Conservation (phyloP, 2,329 filamentous ascomycete genomes). For the Pochonia chlamydosporia region DNA sequence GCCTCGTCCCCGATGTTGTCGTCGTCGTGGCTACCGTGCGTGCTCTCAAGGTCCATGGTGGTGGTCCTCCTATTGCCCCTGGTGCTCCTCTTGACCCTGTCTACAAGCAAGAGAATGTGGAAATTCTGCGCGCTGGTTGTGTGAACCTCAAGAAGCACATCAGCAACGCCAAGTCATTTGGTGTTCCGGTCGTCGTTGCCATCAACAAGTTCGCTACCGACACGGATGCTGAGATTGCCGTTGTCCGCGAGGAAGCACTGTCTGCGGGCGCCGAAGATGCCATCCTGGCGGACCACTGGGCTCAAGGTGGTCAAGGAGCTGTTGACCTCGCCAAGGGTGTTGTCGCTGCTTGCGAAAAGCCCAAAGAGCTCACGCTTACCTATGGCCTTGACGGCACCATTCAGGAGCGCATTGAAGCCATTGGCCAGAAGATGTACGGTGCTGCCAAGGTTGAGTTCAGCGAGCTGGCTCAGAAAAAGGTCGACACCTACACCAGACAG, state of each 20-base stretch:
- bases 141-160: constrained; percentile 96
- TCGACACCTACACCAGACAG: constrained; percentile 88
- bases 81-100: constrained; percentile 80
- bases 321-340: constrained; percentile 84
- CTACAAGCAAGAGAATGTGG: constrained; percentile 90
- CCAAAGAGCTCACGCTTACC: constrained; percentile 81
- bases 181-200: constrained; percentile 89
- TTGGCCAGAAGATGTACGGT: constrained; percentile 92
- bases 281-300: constrained; percentile 93
- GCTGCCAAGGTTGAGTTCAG: constrained; percentile 86
- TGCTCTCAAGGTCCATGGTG: constrained; percentile 94
- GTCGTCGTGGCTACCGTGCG: constrained; percentile 94
- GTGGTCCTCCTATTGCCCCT: constrained; percentile 86
- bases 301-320: constrained; percentile 86
- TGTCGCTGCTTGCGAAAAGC: constrained; percentile 73
- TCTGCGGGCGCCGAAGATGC: constrained; percentile 91
- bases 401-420: constrained; percentile 84
- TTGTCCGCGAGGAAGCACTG: constrained; percentile 85
- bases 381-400: constrained; percentile 76
- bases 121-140: constrained; percentile 83
- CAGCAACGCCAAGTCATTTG: constrained; percentile 79
- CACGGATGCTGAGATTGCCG: constrained; percentile 83
- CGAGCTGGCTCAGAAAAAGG: constrained; percentile 90
- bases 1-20: constrained; percentile 85
- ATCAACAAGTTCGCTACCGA: constrained; percentile 97